Conservation (phyloP, 345 rosid species). For the Alliaria petiolata region DNA sequence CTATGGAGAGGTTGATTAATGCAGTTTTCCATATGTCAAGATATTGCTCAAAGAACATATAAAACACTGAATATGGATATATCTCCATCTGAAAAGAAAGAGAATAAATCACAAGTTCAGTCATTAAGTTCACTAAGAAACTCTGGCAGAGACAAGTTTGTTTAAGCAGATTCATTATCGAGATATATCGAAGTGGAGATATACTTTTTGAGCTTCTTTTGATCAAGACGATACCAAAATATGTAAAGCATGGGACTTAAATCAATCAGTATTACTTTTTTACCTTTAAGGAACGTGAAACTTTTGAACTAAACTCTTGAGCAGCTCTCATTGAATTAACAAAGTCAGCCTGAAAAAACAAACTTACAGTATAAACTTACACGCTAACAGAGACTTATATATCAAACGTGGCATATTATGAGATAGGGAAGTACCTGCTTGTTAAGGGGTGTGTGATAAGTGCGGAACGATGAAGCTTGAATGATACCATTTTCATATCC, state of each 20-base stretch:
- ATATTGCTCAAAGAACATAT: constrained; percentile 98
- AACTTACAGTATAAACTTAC: constrained; percentile 1
- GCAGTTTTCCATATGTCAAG: constrained; percentile 98
- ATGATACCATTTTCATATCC: constrained; percentile 74
- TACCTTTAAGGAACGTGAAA: constrained; percentile 83
- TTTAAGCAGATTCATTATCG: background rate
- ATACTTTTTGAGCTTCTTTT: background rate
- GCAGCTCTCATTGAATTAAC: constrained; percentile 96
- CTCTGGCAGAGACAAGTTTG: background rate
- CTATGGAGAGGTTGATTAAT: constrained; percentile 86
- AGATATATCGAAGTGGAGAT: background rate
- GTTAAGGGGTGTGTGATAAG: constrained; percentile 93
- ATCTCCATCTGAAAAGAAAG: constrained; percentile 75
- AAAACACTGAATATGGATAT: constrained; percentile 95
- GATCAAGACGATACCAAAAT: background rate
- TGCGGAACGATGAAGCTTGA: constrained; percentile 96
- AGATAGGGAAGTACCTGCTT: constrained; percentile 58
- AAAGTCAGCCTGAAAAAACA: constrained; percentile 57
- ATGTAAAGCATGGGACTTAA: background rate
- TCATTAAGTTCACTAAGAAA: background rate
- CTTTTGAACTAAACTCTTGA: constrained; percentile 68
- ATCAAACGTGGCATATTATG: background rate
- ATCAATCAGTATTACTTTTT: background rate
- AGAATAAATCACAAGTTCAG: constrained; percentile 3
- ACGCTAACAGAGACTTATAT: background rate